Percentiles rank a stretch among this genome's conserved stretches.
Conservation (phyloP, 2,329 filamentous ascomycete genomes). For the Berkeleyomyces rouxiae region DNA sequence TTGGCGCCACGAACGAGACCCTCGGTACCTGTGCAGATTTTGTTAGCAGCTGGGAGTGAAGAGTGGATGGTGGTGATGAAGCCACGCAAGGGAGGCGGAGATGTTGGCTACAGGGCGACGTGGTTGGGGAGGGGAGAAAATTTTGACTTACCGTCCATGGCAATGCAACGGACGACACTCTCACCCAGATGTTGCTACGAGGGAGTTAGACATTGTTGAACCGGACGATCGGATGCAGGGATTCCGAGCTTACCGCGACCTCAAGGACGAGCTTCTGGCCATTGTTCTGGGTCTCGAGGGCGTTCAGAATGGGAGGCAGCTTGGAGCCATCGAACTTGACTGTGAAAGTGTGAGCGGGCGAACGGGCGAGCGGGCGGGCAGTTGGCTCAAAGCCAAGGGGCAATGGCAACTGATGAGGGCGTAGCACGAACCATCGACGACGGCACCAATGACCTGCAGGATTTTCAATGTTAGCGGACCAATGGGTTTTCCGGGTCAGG, state of each 20-base stretch:
- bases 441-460: constrained; percentile 90
- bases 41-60: neutral
- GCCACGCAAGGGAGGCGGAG: neutral
- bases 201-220: constrained; percentile 17
- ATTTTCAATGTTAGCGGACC: constrained; percentile 35
- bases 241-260: constrained; percentile 57
- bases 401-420: constrained; percentile 11
- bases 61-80: neutral
- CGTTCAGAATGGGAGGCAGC: constrained; percentile 95
- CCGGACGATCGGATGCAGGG: constrained; percentile 9
- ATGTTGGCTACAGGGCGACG: neutral
- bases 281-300: constrained; percentile 78
- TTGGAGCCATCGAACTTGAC: constrained; percentile 94
- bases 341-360: constrained; percentile 25
- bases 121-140: neutral
- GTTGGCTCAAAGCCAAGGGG: neutral
- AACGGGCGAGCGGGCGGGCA: neutral
- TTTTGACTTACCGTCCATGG: constrained; percentile 80
- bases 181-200: constrained; percentile 95
- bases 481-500: neutral
- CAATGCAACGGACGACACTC: constrained; percentile 98
- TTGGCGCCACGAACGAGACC: constrained; percentile 89
- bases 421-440: constrained; percentile 73
- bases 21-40: constrained; percentile 66
- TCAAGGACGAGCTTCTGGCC: constrained; percentile 90